Percentiles rank a stretch among this genome's conserved stretches.
phyloP scores from a whole-genome alignment of 139 green algal genomes.

The Parachlorella kessleri region DNA sequence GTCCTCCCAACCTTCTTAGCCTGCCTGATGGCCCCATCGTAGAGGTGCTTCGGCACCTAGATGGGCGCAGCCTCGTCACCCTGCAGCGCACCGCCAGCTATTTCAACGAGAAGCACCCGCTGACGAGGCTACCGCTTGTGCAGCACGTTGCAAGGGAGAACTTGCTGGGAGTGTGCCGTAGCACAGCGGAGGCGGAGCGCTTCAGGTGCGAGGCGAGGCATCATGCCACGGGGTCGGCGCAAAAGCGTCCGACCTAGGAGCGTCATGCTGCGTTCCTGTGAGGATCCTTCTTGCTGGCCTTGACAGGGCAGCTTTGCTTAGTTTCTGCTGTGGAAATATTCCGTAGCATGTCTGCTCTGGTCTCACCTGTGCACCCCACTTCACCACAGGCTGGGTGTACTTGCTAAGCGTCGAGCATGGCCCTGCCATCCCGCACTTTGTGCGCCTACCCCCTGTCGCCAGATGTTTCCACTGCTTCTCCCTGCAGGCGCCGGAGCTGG shows the following conservation, averaged over 20 bases:
- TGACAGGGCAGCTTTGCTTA: no score
- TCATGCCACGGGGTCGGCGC: no score
- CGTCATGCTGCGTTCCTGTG: no score
- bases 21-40: neutral
- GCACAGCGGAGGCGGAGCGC: slow-evolving; percentile 7
- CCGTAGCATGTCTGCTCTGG: neutral
- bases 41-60: slow-evolving; percentile 11
- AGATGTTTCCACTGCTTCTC: neutral
- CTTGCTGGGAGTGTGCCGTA: neutral
- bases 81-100: slow-evolving; percentile 14
- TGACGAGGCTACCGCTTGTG: slow-evolving; percentile 8
- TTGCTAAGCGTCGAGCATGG: neutral
- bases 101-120: slow-evolving; percentile 9
- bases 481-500: slow-evolving; percentile 42
- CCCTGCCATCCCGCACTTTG: neutral
- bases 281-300: no score
- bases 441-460: neutral
- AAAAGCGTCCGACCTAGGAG: no score
- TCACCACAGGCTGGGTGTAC: no score
- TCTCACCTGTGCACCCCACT: no score
- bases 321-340: no score
- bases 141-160: slow-evolving; percentile 21
- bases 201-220: no score
- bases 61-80: slow-evolving; percentile 14
- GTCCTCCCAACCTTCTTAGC: neutral